Evolutionary conservation across 495 filamentous ascomycete species (phyloP), one percentile per base, ranked within the genome.

Genomic region (Annulohypoxylon moriforme): DNA sequence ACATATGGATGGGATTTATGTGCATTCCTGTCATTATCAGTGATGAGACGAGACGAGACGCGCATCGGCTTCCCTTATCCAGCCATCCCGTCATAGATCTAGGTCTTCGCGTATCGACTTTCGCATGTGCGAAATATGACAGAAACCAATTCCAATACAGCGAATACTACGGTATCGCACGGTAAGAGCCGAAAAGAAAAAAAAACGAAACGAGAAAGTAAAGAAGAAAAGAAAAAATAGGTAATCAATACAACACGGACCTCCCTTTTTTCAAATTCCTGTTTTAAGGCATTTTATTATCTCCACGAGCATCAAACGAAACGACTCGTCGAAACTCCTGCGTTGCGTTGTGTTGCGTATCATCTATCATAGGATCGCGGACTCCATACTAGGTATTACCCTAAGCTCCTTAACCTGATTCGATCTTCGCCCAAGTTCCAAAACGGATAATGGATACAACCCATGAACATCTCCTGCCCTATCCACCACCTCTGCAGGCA

Each of bases 11-110:
- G 24, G 11, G 16, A 53, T n/a, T 9, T 31, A 31, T 7, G 14
- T 56, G 52, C 13, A 13, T 31, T 25, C 55, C 55, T 25, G 55
- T 25, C 33, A 38, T 40, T 27, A 40, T 58, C 27, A 9, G 47
- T 31, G 33, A 40, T 42, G 31, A 38, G 33, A 58, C 16, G 55
- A 24, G 22, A 40, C 22, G 5, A 29, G 18, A 33, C 9, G 52
- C 29, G 57, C 60, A 68, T 36, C 69, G 69, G 64, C 52, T 64
- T 72, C 52, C 69, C 69, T 53, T n/a, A 72, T 72, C 38, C 2
- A 61, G 69, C 22, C 44, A 59, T 68, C 13, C 64, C 60, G 64
- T 31, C 60, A 31, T 20, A 64, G 47, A 55, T 55, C 47, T 55
- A 34, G 27, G 2, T 52, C 11, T 52, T 55, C 50, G 50, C 50